These are phyloP conservation scores for Mycosphaerelloides madeirae DNA, from an alignment of 2,329 filamentous ascomycete genomes.

Conservation along the genomic window DNA sequence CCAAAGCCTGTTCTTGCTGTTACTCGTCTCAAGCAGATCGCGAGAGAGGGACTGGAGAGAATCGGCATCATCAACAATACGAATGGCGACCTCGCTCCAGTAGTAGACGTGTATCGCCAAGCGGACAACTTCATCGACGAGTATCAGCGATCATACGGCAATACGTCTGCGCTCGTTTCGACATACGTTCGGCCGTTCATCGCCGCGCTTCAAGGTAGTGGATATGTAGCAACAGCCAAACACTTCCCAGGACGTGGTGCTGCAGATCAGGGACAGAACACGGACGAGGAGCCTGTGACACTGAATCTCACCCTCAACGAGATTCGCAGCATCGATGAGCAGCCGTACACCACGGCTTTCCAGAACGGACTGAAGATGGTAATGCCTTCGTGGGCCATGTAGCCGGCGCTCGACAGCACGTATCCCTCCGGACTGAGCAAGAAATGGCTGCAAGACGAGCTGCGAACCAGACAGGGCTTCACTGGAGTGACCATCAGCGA, in stretches of 20 bases:
- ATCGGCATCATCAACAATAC: too few relatives aligned
- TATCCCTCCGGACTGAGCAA: constrained; percentile 12
- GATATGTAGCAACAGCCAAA: constrained; percentile 15
- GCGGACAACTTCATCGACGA: constrained; percentile 14
- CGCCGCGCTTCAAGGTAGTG: constrained; percentile 7
- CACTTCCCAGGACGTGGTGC: constrained; percentile 17
- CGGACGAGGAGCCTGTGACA: constrained; percentile 12
- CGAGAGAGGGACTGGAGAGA: too few relatives aligned
- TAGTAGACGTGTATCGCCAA: constrained; percentile 13
- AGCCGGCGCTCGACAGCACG: constrained; percentile 11
- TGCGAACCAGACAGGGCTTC: constrained; percentile 12
- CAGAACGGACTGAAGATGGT: constrained; percentile 9
- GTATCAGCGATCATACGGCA: constrained; percentile 14
- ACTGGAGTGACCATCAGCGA: constrained; percentile 17
- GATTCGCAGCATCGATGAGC: constrained; percentile 9
- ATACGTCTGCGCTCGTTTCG: constrained; percentile 6
- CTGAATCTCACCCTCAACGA: constrained; percentile 9
- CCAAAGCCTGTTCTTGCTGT: too few relatives aligned
- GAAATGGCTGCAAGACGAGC: constrained; percentile 11
- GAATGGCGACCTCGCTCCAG: constrained; percentile 17
- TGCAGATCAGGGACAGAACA: constrained; percentile 10
- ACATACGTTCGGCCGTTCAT: constrained; percentile 12
- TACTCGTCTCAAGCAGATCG: too few relatives aligned
- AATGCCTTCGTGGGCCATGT: constrained; percentile 17
- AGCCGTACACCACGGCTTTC: constrained; percentile 13